A percentile compares a stretch with the other conserved stretches of the same genome.
Evolutionary conservation across 2,329 filamentous ascomycete genomes (phyloP).

Genomic region (Ophiostoma sp.): DNA sequence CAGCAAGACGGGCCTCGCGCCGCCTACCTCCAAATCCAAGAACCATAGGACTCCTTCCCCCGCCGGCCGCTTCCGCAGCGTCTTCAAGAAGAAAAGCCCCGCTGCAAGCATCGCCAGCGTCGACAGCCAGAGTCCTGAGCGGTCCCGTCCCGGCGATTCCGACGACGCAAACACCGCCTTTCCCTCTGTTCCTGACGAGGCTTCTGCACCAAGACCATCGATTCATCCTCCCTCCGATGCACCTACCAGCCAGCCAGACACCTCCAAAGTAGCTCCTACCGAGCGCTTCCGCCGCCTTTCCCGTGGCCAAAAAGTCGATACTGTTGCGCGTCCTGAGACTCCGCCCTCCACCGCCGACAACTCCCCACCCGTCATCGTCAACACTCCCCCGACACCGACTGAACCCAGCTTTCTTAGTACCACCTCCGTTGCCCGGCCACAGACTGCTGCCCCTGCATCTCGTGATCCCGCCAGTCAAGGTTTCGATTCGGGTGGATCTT

Average conservation of each 20-base stretch:
- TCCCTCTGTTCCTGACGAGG: not conserved
- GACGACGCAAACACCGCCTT: not conserved
- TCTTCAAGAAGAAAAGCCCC: slow-evolving; percentile 55
- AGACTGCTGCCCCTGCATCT: slow-evolving; percentile 12
- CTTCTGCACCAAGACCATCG: not conserved
- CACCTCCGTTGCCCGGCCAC: slow-evolving; percentile 20
- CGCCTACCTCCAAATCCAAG: slow-evolving; percentile 40
- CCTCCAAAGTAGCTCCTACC: slow-evolving; percentile 24
- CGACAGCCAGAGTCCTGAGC: slow-evolving; percentile 40
- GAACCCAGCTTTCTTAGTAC: slow-evolving; percentile 35
- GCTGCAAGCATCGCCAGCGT: slow-evolving; percentile 35
- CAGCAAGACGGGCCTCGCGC: slow-evolving; percentile 39
- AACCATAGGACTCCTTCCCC: slow-evolving; percentile 61
- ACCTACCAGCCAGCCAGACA: slow-evolving; percentile 11
- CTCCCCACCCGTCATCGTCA: slow-evolving; percentile 53
- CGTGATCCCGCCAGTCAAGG: slow-evolving; percentile 20
- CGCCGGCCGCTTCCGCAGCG: slow-evolving; percentile 64
- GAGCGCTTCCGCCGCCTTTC: slow-evolving; percentile 29
- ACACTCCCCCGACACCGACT: slow-evolving; percentile 60
- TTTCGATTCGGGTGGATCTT: slow-evolving; percentile 49
- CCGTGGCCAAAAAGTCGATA: slow-evolving; percentile 32
- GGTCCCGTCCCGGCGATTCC: not conserved
- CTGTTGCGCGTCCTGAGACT: slow-evolving; percentile 39
- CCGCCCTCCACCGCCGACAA: slow-evolving; percentile 44
- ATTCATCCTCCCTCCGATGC: not conserved